Base-by-base conservation (phyloP, 306 rosid species). In the Rosa chinensis region DNA sequence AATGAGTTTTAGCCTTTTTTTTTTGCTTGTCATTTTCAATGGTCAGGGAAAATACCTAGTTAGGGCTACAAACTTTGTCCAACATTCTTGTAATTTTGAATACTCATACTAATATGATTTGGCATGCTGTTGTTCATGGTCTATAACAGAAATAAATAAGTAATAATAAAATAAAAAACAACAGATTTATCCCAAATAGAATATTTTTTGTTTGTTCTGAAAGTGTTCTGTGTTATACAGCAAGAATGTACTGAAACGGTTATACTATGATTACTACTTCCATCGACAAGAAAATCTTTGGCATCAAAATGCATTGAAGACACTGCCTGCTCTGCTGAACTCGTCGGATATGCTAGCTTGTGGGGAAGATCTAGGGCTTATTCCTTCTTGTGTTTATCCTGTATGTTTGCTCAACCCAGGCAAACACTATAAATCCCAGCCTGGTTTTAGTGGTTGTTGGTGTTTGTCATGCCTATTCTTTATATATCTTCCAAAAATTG, bases 321-420 rank as follows among this genome's bases (percentile, higher is more conserved):
- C 97, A 47, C 85, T 95, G 70, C 99, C 99, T 68, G 98, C 78
- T 85, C 97, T 95, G 72, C 89, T 95, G 72, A 88, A 89, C 81
- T 88, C 98, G 62, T 93, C 99, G 6, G 86, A 95, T 80, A 95
- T 95, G 98, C 92, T 95, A 75, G 87, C 97, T 45, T 93, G 98
- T 72, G 99, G 99, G 52, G 99, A 95, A 88, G 99, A 95, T 90
- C 85, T 95, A 81, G 99, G 99, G 39, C 91, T 95, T 50, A 91
- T 95, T 90, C 97, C 99, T 66, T 89, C 97, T 77, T 95, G 98
- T 83, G 99, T 95, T 73, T 95, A 92, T 90, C 98, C 99, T 73
- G 99, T 95, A 90, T 47, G 96, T 73, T 71, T 66, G 47, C 76
- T 77, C 62, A 53, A 59, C 66, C 37, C n/a, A 69, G 44, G 32